Percentiles rank a stretch among this genome's conserved stretches.
Conservation (phyloP, 2,329 filamentous ascomycete species). For the Gyromitra esculenta region DNA sequence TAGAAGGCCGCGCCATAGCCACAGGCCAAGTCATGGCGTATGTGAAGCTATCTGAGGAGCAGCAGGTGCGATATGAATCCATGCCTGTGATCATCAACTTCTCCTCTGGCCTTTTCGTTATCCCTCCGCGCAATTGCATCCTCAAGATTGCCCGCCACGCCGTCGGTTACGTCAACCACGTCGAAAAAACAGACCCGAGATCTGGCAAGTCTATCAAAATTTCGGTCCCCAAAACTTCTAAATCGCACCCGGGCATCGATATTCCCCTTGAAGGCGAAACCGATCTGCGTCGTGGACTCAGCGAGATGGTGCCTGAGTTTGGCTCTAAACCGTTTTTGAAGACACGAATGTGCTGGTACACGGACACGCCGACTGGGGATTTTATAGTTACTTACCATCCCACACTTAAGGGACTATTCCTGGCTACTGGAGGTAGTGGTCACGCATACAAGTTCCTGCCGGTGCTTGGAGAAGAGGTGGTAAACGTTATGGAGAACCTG, state of each 20-base stretch:
- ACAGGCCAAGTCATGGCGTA: constrained; percentile 86
- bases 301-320: constrained; percentile 70
- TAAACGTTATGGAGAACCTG: constrained; percentile 65
- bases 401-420: constrained; percentile 67
- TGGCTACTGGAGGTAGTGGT: constrained; percentile 72
- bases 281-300: constrained; percentile 71
- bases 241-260: constrained; percentile 64
- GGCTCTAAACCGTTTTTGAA: constrained; percentile 69
- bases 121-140: constrained; percentile 71
- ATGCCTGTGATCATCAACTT: constrained; percentile 80
- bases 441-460: constrained; percentile 77
- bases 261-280: constrained; percentile 71
- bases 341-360: constrained; percentile 78
- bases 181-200: constrained; percentile 3
- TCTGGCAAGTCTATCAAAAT: constrained; percentile 24
- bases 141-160: constrained; percentile 77
- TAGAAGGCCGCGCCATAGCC: constrained; percentile 78
- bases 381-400: constrained; percentile 78
- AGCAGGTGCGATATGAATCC: constrained; percentile 71
- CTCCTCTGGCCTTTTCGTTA: constrained; percentile 75
- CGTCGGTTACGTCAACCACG: constrained; percentile 64
- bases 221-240: constrained; percentile 63
- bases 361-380: constrained; percentile 75
- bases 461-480: constrained; percentile 71
- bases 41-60: constrained; percentile 75